These are phyloP conservation scores for Ophiostoma australiae DNA, from an alignment of 2,329 filamentous ascomycete genomes.

Conservation along the genomic window DNA sequence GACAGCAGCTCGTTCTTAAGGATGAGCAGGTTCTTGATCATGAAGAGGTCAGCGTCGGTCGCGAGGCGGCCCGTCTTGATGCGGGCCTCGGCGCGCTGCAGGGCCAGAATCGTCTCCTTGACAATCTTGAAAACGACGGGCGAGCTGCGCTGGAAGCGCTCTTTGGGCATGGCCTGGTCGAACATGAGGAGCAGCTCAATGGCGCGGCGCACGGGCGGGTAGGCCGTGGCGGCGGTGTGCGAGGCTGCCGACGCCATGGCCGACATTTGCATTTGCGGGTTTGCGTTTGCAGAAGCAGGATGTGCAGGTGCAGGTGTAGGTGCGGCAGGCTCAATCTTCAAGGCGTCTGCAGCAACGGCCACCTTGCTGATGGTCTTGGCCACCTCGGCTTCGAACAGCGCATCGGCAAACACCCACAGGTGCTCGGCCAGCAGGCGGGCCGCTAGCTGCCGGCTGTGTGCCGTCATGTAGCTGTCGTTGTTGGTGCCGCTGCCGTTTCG, in stretches of 20 bases:
- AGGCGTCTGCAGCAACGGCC: constrained; percentile 42
- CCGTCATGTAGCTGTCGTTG: constrained; percentile 38
- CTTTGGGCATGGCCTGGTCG: constrained; percentile 60
- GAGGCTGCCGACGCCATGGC: constrained; percentile 37
- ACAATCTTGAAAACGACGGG: constrained; percentile 66
- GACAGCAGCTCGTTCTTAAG: constrained; percentile 94
- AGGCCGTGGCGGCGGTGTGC: constrained; percentile 55
- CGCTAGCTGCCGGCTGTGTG: constrained; percentile 53
- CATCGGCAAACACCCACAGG: constrained; percentile 54
- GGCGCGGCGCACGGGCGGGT: constrained; percentile 54
- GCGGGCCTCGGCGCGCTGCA: constrained; percentile 67
- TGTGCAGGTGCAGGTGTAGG: neutral
- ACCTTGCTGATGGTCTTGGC: constrained; percentile 51
- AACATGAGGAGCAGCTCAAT: constrained; percentile 57
- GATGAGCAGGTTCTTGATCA: constrained; percentile 89
- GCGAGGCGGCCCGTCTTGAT: constrained; percentile 33
- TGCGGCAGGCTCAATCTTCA: constrained; percentile 40
- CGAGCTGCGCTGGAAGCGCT: constrained; percentile 53
- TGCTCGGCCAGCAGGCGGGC: constrained; percentile 53
- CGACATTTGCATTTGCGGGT: neutral
- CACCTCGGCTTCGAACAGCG: constrained; percentile 51
- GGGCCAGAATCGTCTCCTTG: constrained; percentile 78
- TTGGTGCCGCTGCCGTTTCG: neutral
- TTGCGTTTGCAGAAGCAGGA: neutral
- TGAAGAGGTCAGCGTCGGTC: constrained; percentile 79